A percentile compares a stretch with the other conserved stretches of the same genome.
Conservation (phyloP, 2,329 filamentous ascomycete genomes). For the Aspergillus eucalypticola region DNA sequence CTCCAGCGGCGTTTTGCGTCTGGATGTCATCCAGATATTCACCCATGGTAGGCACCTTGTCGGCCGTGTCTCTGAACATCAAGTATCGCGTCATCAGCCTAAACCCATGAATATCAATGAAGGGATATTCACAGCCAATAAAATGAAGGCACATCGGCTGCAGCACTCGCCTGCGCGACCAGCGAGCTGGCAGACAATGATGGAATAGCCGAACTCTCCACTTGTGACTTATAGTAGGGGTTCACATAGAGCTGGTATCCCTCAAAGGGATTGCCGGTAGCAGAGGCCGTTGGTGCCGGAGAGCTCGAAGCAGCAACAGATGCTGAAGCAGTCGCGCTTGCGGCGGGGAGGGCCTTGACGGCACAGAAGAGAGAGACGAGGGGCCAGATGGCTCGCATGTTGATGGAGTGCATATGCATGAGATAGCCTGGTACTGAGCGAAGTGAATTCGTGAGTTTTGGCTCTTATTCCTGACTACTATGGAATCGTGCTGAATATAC, state of each 20-base stretch:
- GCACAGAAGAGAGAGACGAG: conserved; percentile 22
- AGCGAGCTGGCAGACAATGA: conserved; percentile 56
- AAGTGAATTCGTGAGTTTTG: too few species aligned
- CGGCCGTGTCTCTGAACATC: conserved; percentile 45
- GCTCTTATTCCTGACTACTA: too few species aligned
- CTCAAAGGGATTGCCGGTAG: conserved; percentile 54
- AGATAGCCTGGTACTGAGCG: background rate
- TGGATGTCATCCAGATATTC: conserved; percentile 52
- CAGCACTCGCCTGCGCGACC: conserved; percentile 52
- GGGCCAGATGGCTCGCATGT: conserved; percentile 23
- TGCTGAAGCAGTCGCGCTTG: conserved; percentile 14
- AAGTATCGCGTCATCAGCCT: background rate
- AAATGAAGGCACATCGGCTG: conserved; percentile 54
- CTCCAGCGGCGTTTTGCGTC: conserved; percentile 50
- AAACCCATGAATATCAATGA: background rate
- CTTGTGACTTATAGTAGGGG: conserved; percentile 56
- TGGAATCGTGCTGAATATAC: background rate
- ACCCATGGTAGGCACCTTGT: conserved; percentile 52
- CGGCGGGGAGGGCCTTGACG: conserved; percentile 22
- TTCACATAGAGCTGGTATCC: conserved; percentile 55
- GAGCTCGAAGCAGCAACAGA: conserved; percentile 19
- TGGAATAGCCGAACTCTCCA: conserved; percentile 60
- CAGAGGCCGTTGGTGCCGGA: conserved; percentile 19
- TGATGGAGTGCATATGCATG: conserved; percentile 14
- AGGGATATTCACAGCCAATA: conserved; percentile 51